phyloP scores from a whole-genome alignment of 805 yeast genomes.

The Candida odintsovae region DNA sequence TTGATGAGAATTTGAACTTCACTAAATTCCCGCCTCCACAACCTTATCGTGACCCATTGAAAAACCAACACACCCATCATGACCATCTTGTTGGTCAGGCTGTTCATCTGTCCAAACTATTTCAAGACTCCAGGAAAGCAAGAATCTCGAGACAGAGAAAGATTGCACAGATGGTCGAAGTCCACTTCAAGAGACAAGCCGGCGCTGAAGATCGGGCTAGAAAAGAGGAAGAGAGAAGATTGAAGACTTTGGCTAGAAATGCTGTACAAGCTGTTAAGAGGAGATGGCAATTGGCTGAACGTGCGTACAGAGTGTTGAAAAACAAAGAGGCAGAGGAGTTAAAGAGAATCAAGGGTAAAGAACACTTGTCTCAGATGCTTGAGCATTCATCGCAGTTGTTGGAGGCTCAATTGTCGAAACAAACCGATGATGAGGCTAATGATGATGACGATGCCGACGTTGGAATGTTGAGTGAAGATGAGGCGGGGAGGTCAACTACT shows the following conservation, averaged over 20 bases:
- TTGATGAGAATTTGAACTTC: constrained; percentile 38
- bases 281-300: constrained; percentile 87
- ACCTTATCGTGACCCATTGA: constrained; percentile 43
- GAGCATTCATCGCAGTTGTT: constrained; percentile 87
- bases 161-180: constrained; percentile 77
- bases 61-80: constrained; percentile 43
- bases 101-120: constrained; percentile 58
- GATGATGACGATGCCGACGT: constrained; percentile 26
- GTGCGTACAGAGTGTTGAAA: constrained; percentile 68
- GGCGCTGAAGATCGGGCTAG: constrained; percentile 84
- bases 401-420: constrained; percentile 69
- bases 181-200: constrained; percentile 75
- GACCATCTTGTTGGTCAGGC: constrained; percentile 81
- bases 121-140: constrained; percentile 57
- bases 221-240: constrained; percentile 68
- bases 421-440: constrained; percentile 23
- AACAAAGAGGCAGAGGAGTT: constrained; percentile 74
- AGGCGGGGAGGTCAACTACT: not conserved
- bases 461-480: not conserved
- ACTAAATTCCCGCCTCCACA: constrained; percentile 35
- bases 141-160: constrained; percentile 65
- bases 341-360: constrained; percentile 75
- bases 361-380: constrained; percentile 79
- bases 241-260: constrained; percentile 66
- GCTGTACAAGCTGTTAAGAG: constrained; percentile 81